A percentile compares a stretch with the other conserved stretches of the same genome.
These are phyloP conservation scores for Ogataea angusta DNA, from an alignment of 805 yeast species.

Conservation along the genomic window DNA sequence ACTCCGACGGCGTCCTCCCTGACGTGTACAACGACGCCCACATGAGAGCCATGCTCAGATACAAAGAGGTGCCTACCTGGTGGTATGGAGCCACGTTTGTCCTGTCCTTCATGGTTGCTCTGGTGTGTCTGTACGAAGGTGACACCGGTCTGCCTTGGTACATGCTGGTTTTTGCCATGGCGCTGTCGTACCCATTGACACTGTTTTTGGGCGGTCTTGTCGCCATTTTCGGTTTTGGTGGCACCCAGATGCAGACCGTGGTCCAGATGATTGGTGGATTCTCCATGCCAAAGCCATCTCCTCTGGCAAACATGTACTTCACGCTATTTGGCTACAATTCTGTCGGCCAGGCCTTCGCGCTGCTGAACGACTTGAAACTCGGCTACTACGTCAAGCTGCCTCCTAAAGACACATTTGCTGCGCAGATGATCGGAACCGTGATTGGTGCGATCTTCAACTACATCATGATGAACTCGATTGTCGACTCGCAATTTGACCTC, in stretches of 20 bases:
- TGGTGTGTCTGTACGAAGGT: conserved; percentile 23
- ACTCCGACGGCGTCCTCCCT: conserved; percentile 22
- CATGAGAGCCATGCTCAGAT: conserved; percentile 33
- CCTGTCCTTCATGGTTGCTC: conserved; percentile 34
- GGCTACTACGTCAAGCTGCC: conserved; percentile 44
- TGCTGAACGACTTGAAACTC: conserved; percentile 40
- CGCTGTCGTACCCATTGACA: conserved; percentile 15
- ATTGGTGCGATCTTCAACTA: conserved; percentile 25
- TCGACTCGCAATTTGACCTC: conserved; percentile 29
- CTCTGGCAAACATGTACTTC: conserved; percentile 42
- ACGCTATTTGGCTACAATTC: conserved; percentile 40
- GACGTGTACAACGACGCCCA: conserved; percentile 34
- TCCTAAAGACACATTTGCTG: conserved; percentile 39
- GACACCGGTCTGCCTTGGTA: conserved; percentile 34
- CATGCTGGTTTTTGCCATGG: conserved; percentile 21
- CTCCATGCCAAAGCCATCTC: conserved; percentile 28
- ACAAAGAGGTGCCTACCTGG: conserved; percentile 39
- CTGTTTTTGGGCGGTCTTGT: conserved; percentile 24
- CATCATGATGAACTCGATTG: conserved; percentile 32
- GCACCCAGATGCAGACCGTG: conserved; percentile 28
- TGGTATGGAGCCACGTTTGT: conserved; percentile 27
- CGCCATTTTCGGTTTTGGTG: conserved; percentile 27
- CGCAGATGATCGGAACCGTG: conserved; percentile 40
- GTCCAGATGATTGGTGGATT: conserved; percentile 39
- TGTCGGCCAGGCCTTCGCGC: conserved; percentile 40